Base-by-base conservation (phyloP, 208 protist genomes). In the Balamuthia mandrillaris region DNA sequence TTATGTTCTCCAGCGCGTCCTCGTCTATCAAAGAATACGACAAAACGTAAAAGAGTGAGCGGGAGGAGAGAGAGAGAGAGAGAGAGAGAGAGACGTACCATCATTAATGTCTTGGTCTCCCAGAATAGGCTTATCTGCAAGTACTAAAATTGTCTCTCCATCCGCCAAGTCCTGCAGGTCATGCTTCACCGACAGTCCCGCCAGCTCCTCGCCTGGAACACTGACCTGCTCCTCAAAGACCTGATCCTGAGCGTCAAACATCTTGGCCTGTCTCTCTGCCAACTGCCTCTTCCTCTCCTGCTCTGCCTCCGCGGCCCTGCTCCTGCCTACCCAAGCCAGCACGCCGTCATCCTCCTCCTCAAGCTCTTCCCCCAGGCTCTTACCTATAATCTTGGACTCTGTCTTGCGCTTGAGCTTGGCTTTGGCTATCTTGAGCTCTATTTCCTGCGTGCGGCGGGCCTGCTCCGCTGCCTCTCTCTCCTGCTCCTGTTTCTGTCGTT, bases 1-100 rank as follows among this genome's bases (percentile, higher is more conserved):
- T 61, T 45, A 68, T 70, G 41, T 85, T 85, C 56, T 85, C 81
- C 12, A 74, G 14, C 18, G 66, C 63, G 39, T 77, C 61, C 49
- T 85, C 79, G 35, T 85, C 79, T 77, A 45, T 29, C 12, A 24
- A 18, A 31, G 35, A 7, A 5, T 24, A 16, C 61, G 5, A 24
- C 45, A 37, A 42, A n/a, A n/a, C n/a, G n/a, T n/a, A n/a, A n/a
- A n/a, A n/a, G n/a, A n/a, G n/a, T n/a, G n/a, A n/a, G n/a, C n/a
- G n/a, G n/a, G n/a, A n/a, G n/a, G n/a, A n/a, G 35, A 74, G 12
- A 6, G 4, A 18, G 35, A 29, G 39, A 51, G n/a, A 4, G 14
- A 33, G 66, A 3, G 39, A 3, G 18, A 16, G 10, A 1, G 18
- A 7, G 37, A 21, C 4, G 66, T 29, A 77, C 66, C 66, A 56